Base-by-base conservation (phyloP, 78 protist species). In the Pigoraptor vietnamica region DNA sequence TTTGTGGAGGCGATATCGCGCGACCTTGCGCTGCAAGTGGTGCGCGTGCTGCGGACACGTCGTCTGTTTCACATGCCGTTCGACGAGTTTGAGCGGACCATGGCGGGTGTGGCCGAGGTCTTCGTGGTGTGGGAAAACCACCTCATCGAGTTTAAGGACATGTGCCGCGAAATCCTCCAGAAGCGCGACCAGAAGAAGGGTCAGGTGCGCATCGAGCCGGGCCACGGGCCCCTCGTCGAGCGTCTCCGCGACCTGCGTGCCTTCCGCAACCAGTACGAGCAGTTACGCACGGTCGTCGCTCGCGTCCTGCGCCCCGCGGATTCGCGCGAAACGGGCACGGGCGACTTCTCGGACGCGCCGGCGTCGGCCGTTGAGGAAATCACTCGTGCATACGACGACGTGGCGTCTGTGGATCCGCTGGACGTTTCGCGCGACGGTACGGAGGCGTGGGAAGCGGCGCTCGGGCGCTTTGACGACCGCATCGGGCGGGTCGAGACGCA, bases 401-500 rank as follows among this genome's bases (percentile, higher is more conserved):
- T 94, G 40, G 40, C 55, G 48, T 93, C 89, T 21, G 92, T 92
- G 37, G 97, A 96, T 56, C 95, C 82, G 1, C 86, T 96, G 2
- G 86, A 90, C 24, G 48, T 93, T 24, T 90, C 96, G 23, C 90
- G 87, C 56, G 94, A 86, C 1, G 97, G 97, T 23, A 2, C 1
- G 0, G 56, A 94, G 32, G 39, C 90, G 39, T 97, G 97, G 96
- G 91, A 56, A 24, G 83, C 56, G 0, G 95, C 95, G 9, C 79
- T 40, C 9, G 91, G 88, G 40, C 86, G 90, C 55, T 97, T 96
- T 93, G 94, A 97, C 25, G 86, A n/a, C 33, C 94, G 93, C 86
- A 91, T 97, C 0, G 96, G 92, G 38, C 88, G 93, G n/a, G 98
- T 97, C 33, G 99, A 98, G 88, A n/a, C 94, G 14, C 93, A 87